Percentiles rank a stretch among this genome's conserved stretches.
Conservation (phyloP, 192 early-diverging fungal species). For the Backusella psychrophila region DNA sequence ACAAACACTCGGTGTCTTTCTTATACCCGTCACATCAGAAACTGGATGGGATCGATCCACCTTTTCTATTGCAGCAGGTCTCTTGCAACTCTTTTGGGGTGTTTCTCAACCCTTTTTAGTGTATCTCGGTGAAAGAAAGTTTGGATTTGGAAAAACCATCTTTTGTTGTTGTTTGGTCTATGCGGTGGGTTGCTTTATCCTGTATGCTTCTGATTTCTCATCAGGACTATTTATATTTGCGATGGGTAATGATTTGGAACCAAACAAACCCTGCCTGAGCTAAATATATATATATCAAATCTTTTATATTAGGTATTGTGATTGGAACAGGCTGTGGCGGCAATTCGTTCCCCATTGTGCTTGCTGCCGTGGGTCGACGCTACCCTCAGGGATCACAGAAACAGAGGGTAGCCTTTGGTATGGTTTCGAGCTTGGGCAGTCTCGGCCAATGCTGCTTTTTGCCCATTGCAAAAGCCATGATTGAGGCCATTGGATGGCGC, state of each 20-base stretch:
- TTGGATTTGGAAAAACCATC: conserved; percentile 22
- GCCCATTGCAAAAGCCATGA: conserved; percentile 28
- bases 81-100: conserved; percentile 33
- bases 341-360: conserved; percentile 32
- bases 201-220: conserved; percentile 1
- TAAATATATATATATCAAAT: too few relatives aligned
- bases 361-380: conserved; percentile 28
- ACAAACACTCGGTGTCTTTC: conserved; percentile 33
- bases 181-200: conserved; percentile 13
- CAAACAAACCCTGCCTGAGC: too few relatives aligned
- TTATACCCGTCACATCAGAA: conserved; percentile 26
- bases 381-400: conserved; percentile 17
- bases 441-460: conserved; percentile 37
- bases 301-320: neutral
- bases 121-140: conserved; percentile 20
- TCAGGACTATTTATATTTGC: conserved; percentile 27
- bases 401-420: conserved; percentile 29
- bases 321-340: conserved; percentile 31
- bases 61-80: conserved; percentile 28
- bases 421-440: conserved; percentile 37
- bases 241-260: neutral
- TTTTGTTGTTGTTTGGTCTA: conserved; percentile 10
- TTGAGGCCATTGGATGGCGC: conserved; percentile 22
- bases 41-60: conserved; percentile 31
- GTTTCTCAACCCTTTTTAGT: conserved; percentile 28